phyloP scores from a whole-genome alignment of 176 grass and related monocot genomes.

The sorghum (Sorghum bicolor) region Sorghum_bicolor_NCBIv3 NC_012877.2:46355501-46356000 shows the following conservation, averaged over 20 bases:
- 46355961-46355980: not conserved
- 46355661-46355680: conserved; percentile 99
- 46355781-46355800: not conserved
- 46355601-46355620: conserved; percentile 91
- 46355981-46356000: conserved; percentile 83
- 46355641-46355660: conserved; percentile 99
- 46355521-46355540: conserved; percentile 11
- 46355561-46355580: conserved; percentile 87
- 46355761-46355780: not conserved
- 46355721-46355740: not conserved
- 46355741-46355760: not conserved
- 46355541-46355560: conserved; percentile 84
- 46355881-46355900: not conserved
- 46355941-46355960: conserved; percentile 3
- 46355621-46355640: conserved; percentile 86
- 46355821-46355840: not conserved
- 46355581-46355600: conserved; percentile 95
- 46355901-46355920: conserved; percentile 3
- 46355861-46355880: not conserved
- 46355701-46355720: conserved; percentile 12
- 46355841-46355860: not conserved
- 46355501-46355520: not conserved
- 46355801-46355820: not conserved
- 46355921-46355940: not conserved
- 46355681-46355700: conserved; percentile 68